Evolutionary conservation across 768 basidiomycete genomes (phyloP).

Genomic region (Hygrocybe coccinea): DNA sequence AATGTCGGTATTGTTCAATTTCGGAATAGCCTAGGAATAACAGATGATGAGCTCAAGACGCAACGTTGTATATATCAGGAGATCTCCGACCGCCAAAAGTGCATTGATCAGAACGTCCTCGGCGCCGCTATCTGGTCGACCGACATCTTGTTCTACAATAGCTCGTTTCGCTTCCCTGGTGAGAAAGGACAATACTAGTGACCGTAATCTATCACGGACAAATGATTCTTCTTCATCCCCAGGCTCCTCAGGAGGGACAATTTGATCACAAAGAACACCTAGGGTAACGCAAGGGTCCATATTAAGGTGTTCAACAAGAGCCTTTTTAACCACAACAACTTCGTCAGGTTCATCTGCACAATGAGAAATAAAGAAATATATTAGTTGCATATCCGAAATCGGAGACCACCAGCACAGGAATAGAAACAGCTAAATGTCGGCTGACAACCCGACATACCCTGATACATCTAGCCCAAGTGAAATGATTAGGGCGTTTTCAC

Average conservation of each 20-base stretch:
- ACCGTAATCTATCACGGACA: constrained; percentile 53
- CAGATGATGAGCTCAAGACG: constrained; percentile 5
- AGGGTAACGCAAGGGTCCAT: constrained; percentile 58
- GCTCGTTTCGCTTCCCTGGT: constrained; percentile 45
- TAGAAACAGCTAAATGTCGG: background rate
- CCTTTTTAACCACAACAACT: constrained; percentile 54
- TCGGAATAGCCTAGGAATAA: constrained; percentile 44
- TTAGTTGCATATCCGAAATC: background rate
- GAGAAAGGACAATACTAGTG: constrained; percentile 58
- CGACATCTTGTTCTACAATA: constrained; percentile 42
- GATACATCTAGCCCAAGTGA: background rate
- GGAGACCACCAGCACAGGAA: background rate
- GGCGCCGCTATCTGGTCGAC: constrained; percentile 36
- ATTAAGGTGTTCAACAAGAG: constrained; percentile 57
- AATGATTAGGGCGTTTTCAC: background rate
- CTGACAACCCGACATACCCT: background rate
- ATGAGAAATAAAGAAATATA: background rate
- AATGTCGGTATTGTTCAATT: constrained; percentile 37
- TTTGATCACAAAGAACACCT: constrained; percentile 65
- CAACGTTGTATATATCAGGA: background rate
- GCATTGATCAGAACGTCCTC: constrained; percentile 47
- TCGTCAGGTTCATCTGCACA: constrained; percentile 60
- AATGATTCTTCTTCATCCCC: constrained; percentile 54
- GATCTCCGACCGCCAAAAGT: constrained; percentile 43
- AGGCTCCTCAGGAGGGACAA: constrained; percentile 46